Evolutionary conservation across 192 early-diverging fungal genomes (phyloP).

Genomic region (Podochytrium sp.): DNA sequence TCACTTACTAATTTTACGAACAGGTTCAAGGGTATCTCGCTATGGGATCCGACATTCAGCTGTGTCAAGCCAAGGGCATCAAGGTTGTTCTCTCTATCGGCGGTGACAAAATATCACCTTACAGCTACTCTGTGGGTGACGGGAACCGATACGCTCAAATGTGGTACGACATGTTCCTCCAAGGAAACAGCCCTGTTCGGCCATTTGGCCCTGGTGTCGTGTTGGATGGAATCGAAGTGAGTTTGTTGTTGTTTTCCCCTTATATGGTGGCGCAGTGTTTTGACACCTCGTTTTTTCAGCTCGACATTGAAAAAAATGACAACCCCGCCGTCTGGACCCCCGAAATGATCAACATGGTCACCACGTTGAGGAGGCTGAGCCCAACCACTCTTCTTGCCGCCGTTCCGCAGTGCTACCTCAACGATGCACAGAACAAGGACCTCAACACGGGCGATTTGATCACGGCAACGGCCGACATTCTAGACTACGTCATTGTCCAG

Average conservation of each 20-base stretch:
- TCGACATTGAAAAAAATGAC: constrained; percentile 16
- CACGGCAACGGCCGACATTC: neutral
- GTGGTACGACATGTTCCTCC: constrained; percentile 3
- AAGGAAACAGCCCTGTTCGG: neutral
- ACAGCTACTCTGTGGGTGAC: neutral
- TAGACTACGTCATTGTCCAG: constrained; percentile 16
- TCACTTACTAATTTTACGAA: neutral
- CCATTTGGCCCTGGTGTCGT: constrained; percentile 14
- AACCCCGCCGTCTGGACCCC: neutral
- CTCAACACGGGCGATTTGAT: neutral
- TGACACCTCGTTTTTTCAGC: no score
- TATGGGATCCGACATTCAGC: neutral
- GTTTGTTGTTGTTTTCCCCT: no score
- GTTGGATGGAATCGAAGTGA: constrained; percentile 14
- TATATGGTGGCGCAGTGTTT: no score
- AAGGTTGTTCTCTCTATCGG: constrained; percentile 14
- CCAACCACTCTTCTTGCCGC: neutral
- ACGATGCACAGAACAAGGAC: neutral
- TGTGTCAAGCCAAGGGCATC: neutral
- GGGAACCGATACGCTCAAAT: neutral
- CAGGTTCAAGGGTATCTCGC: neutral
- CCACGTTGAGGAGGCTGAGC: neutral
- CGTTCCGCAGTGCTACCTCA: constrained; percentile 9
- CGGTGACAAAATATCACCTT: constrained; percentile 8
- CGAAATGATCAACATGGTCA: neutral